Evolutionary conservation across 2,329 filamentous ascomycete genomes (phyloP).

Genomic region (Drechslerella stenobrocha): DNA sequence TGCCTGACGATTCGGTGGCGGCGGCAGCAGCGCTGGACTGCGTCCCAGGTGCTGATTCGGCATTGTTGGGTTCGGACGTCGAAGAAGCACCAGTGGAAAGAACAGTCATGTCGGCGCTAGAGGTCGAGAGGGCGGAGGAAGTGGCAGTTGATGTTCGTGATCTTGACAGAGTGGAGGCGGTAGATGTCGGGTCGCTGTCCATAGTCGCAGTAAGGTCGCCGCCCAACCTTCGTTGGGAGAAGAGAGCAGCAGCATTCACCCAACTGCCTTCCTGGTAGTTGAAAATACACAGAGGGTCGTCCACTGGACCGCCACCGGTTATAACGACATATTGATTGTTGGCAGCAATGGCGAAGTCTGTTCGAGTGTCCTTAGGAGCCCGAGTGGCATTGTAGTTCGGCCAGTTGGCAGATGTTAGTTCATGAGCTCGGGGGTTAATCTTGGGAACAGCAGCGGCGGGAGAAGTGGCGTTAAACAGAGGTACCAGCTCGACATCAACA

Average conservation of each 20-base stretch:
- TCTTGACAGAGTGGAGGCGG: slow-evolving; percentile 21
- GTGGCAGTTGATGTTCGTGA: slow-evolving; percentile 15
- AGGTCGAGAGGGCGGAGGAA: slow-evolving; percentile 5
- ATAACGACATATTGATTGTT: slow-evolving; percentile 51
- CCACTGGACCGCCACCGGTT: slow-evolving; percentile 48
- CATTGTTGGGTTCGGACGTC: slow-evolving; percentile 9
- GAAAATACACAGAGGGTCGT: slow-evolving; percentile 50
- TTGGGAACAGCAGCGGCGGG: slow-evolving; percentile 17
- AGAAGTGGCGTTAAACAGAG: slow-evolving; percentile 37
- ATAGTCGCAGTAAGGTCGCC: slow-evolving; percentile 11
- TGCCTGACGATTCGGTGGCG: slow-evolving; percentile 19
- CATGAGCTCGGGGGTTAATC: slow-evolving; percentile 25
- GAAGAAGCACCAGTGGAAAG: slow-evolving; percentile 23
- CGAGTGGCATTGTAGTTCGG: slow-evolving; percentile 50
- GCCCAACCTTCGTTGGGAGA: slow-evolving; percentile 20
- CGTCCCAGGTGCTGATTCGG: slow-evolving; percentile 18
- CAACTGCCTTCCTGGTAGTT: slow-evolving; percentile 46
- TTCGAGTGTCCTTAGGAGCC: slow-evolving; percentile 49
- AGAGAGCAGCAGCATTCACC: slow-evolving; percentile 50
- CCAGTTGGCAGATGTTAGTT: slow-evolving; percentile 50
- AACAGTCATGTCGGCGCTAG: slow-evolving; percentile 12
- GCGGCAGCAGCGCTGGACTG: slow-evolving; percentile 13
- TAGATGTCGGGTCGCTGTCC: slow-evolving; percentile 11
- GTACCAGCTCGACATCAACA: slow-evolving; percentile 36
- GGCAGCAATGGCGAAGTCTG: slow-evolving; percentile 50